Base-by-base conservation (phyloP, 495 filamentous ascomycete species). In the Aspergillus funiculosus region DNA sequence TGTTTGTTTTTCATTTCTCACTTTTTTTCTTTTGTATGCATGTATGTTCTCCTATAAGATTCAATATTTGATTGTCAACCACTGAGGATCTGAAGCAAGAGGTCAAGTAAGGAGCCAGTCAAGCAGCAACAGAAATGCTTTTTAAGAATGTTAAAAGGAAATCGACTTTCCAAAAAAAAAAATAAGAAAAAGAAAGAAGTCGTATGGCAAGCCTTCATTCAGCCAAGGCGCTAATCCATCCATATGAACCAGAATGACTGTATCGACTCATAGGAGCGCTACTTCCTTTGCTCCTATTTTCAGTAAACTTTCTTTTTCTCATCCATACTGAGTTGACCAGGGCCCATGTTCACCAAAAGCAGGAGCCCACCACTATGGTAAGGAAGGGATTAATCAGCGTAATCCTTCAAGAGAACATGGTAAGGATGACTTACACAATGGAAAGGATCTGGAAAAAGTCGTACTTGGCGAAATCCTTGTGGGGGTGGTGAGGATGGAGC, bases 261-360 rank as follows among this genome's bases (percentile, higher is more conserved):
- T 30, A 30, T 26, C 41, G 19, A 15, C 13, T 36, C 13, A 36
- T 45, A 13, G 21, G 27, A 28, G n/a, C 27, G 44, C 25, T 34
- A 17, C 2, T 47, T 42, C 31, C 26, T 8, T 18, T 40, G n/a
- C 20, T n/a, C 15, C 13, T 20, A 19, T 15, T 5, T 49, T 50
- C 85, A 98, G 71, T 98, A 98, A 51, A 98, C 92, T 78, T 98
- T 98, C 83, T 98, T 98, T 83, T 98, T 98, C 79, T 97, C 94
- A 66, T 98, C 92, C 68, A 98, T 88, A 64, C 86, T 94, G 72
- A 96, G 83, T 68, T 95, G 87, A 36, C 92, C 92, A 9, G 92
- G 94, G 43, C 92, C 92, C 82, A 91, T 96, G 79, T 98, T 98
- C 67, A 95, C 88, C 43, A 98, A 77, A 46, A 98, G 82, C 36